Evolutionary conservation across 495 filamentous ascomycete genomes (phyloP).

Genomic region (Penicillium odoratum): DNA sequence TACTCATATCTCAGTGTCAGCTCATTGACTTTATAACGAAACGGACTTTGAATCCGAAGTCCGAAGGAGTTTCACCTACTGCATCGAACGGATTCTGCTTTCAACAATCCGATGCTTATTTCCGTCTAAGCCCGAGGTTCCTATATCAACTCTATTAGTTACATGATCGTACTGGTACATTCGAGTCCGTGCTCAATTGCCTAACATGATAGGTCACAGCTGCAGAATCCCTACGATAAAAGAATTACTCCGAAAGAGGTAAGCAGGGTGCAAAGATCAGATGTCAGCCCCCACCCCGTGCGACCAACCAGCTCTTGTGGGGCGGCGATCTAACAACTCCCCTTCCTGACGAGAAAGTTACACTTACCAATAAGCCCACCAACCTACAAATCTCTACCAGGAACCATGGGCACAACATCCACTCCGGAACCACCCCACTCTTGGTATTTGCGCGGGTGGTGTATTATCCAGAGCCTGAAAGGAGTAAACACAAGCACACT

Average conservation of each 20-base stretch:
- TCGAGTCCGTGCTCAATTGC: too few relatives aligned
- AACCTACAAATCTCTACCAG: neutral
- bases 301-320: neutral
- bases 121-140: neutral
- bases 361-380: neutral
- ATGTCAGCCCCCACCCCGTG: neutral
- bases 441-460: neutral
- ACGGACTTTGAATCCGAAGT: constrained; percentile 8
- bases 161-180: too few relatives aligned
- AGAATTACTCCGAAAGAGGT: neutral
- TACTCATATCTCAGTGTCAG: neutral
- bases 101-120: too few relatives aligned
- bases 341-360: neutral
- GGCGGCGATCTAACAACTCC: neutral
- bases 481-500: neutral
- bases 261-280: neutral
- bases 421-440: neutral
- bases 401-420: neutral
- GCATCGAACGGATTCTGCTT: too few relatives aligned
- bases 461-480: neutral
- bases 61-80: neutral
- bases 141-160: too few relatives aligned
- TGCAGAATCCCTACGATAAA: neutral
- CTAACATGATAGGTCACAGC: neutral
- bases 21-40: neutral